Evolutionary conservation across 139 green algal genomes (phyloP).

Genomic region (Yamagishiella unicocca): DNA sequence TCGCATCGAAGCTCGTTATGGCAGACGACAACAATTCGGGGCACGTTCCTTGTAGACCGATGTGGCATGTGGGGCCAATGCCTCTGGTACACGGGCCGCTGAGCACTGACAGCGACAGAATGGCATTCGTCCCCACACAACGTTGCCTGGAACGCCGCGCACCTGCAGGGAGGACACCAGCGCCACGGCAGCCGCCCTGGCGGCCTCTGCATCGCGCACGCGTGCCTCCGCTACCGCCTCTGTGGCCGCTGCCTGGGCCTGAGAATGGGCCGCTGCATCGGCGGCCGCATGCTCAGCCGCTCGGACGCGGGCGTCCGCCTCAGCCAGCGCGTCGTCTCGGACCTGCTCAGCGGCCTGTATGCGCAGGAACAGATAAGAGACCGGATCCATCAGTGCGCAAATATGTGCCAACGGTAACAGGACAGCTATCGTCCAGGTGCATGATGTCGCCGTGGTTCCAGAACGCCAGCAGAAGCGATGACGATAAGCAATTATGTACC

Average conservation of each 20-base stretch:
- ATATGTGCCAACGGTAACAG: too few relatives aligned
- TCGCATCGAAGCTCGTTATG: too few relatives aligned
- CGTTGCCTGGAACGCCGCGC: neutral
- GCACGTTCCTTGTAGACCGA: too few relatives aligned
- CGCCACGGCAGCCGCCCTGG: neutral
- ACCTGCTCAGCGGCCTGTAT: constrained; percentile 11
- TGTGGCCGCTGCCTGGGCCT: neutral
- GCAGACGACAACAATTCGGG: too few relatives aligned
- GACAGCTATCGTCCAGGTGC: too few relatives aligned
- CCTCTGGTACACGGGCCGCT: too few relatives aligned
- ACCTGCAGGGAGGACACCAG: constrained; percentile 7
- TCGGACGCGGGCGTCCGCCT: constrained; percentile 19
- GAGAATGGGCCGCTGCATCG: neutral
- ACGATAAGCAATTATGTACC: neutral
- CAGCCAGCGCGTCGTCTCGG: neutral
- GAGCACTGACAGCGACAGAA: too few relatives aligned
- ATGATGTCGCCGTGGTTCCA: too few relatives aligned
- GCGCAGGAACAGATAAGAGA: neutral
- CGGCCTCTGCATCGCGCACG: neutral
- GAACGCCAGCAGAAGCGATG: too few relatives aligned
- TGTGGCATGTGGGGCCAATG: too few relatives aligned
- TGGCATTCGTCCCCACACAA: too few relatives aligned
- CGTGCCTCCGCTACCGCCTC: constrained; percentile 8
- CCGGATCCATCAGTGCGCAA: neutral
- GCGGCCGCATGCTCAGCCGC: neutral